These are phyloP conservation scores for Fragaria ananassa DNA, from an alignment of 306 rosid species.

Conservation along the genomic window DNA sequence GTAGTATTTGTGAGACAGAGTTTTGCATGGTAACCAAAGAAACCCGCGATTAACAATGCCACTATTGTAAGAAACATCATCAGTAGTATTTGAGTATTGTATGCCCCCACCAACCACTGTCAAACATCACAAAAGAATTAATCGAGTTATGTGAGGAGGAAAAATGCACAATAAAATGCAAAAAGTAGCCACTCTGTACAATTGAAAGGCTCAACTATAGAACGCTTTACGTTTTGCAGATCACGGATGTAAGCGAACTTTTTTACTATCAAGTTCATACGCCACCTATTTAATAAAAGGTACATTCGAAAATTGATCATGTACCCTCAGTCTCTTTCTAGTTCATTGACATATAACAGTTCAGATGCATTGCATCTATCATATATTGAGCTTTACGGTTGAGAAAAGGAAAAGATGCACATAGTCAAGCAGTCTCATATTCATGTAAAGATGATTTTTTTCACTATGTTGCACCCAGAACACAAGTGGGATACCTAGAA, in stretches of 20 bases:
- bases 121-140: conserved; percentile 22
- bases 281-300: not conserved
- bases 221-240: not conserved
- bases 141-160: conserved; percentile 5
- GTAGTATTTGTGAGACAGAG: conserved; percentile 88
- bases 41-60: conserved; percentile 67
- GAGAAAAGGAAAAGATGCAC: not conserved
- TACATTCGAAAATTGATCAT: not conserved
- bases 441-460: not conserved
- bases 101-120: conserved; percentile 86
- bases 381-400: not conserved
- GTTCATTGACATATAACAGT: not conserved
- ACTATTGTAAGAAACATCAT: conserved; percentile 77
- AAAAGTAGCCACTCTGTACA: not conserved
- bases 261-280: not conserved
- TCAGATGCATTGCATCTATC: not conserved
- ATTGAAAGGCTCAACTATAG: not conserved
- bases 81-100: conserved; percentile 82
- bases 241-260: not conserved
- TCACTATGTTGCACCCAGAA: not conserved
- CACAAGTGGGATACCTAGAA: not conserved
- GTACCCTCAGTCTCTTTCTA: not conserved
- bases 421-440: not conserved
- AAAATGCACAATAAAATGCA: not conserved
- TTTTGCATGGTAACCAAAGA: conserved; percentile 84